These are phyloP conservation scores for Scolecobasidium constrictum DNA, from an alignment of 2,329 filamentous ascomycete genomes.

Conservation along the genomic window DNA sequence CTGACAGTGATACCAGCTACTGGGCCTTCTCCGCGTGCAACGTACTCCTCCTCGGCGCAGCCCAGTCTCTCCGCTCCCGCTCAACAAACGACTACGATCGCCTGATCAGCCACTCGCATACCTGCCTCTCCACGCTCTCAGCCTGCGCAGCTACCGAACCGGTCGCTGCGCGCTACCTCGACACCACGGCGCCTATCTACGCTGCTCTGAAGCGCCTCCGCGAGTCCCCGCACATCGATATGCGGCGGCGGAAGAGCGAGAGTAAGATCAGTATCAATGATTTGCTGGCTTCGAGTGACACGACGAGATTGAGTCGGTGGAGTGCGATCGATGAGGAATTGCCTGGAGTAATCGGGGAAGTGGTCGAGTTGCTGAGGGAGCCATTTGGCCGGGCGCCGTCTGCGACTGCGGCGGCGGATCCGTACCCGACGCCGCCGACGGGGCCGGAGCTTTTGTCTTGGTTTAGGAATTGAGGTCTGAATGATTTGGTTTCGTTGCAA, in stretches of 20 bases:
- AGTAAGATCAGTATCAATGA: constrained; percentile 3
- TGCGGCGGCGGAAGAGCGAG: background rate
- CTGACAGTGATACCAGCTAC: background rate
- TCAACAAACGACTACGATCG: background rate
- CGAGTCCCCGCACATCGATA: background rate
- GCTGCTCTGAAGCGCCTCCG: background rate
- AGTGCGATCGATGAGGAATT: constrained; percentile 3
- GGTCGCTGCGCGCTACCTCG: background rate
- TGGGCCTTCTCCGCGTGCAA: background rate
- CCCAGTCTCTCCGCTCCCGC: background rate
- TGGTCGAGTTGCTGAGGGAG: constrained; percentile 1
- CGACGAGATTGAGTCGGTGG: background rate
- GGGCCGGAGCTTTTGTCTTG: background rate
- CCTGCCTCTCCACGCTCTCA: background rate
- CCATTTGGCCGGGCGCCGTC: constrained; percentile 5
- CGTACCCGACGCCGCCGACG: background rate
- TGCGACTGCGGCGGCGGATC: background rate
- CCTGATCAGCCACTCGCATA: background rate
- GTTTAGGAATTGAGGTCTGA: too few relatives aligned
- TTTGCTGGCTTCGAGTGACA: background rate
- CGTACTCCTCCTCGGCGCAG: constrained; percentile 1
- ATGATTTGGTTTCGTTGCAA: too few relatives aligned
- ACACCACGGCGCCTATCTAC: constrained; percentile 1
- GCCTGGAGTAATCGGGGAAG: background rate
- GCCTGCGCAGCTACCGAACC: background rate